A percentile compares a stretch with the other conserved stretches of the same genome.
These are phyloP conservation scores for Scheffersomyces amazonensis DNA, from an alignment of 805 yeast species.

Conservation along the genomic window DNA sequence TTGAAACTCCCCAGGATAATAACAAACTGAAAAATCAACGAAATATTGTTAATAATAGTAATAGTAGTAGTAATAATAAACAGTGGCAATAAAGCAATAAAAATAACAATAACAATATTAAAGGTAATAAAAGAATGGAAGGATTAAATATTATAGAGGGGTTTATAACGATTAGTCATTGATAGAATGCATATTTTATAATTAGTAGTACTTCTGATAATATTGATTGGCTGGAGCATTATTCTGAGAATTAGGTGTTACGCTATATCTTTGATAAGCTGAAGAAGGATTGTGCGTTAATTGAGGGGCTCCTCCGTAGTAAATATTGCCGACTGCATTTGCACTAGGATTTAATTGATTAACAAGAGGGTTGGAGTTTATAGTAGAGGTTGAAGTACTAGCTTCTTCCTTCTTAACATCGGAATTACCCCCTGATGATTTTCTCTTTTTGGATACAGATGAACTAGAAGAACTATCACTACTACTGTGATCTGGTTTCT, in stretches of 20 bases:
- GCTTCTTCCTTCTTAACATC: not conserved
- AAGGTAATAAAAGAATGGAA: too few species aligned
- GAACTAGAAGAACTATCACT: slow-evolving; percentile 2
- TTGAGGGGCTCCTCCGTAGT: not conserved
- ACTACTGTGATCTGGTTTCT: slow-evolving; percentile 5
- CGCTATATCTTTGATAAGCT: not conserved
- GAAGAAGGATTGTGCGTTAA: not conserved
- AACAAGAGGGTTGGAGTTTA: not conserved
- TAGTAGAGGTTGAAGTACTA: not conserved
- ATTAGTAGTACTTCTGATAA: too few species aligned
- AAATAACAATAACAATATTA: too few species aligned
- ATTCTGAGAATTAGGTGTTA: not conserved
- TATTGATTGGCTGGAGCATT: not conserved
- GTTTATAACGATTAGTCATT: too few species aligned
- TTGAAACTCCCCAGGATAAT: too few species aligned
- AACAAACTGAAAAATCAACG: too few species aligned
- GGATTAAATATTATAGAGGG: too few species aligned
- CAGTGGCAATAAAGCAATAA: too few species aligned
- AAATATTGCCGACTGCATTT: not conserved
- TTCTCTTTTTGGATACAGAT: not conserved
- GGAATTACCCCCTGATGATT: not conserved
- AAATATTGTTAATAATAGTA: too few species aligned
- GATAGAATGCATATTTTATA: too few species aligned
- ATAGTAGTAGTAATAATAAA: too few species aligned
- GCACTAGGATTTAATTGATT: not conserved